phyloP scores from a whole-genome alignment of 2,329 filamentous ascomycete genomes.

The Metarhizium humberi region DNA sequence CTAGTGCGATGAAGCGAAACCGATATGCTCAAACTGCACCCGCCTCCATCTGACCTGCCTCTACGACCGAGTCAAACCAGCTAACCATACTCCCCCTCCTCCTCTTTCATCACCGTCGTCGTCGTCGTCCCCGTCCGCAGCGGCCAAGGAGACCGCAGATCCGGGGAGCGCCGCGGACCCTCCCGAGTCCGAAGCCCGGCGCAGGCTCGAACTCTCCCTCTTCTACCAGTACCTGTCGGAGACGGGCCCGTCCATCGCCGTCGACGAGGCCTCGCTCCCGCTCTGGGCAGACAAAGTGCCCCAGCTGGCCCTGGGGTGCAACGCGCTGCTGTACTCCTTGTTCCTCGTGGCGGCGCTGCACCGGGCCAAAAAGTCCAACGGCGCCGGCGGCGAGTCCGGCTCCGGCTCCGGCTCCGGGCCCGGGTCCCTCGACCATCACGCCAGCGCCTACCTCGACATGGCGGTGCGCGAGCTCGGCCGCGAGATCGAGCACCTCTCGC shows the following conservation, averaged over 20 bases:
- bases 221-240: slow-evolving; percentile 12
- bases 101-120: neutral
- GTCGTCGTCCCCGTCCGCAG: neutral
- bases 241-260: slow-evolving; percentile 8
- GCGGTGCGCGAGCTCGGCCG: slow-evolving; percentile 10
- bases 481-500: slow-evolving; percentile 9
- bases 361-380: slow-evolving; percentile 3
- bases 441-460: slow-evolving; percentile 10
- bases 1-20: slow-evolving; percentile 14
- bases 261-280: slow-evolving; percentile 7
- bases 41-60: slow-evolving; percentile 10
- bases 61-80: slow-evolving; percentile 9
- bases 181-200: slow-evolving; percentile 11
- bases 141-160: neutral
- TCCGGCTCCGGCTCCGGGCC: too few relatives aligned
- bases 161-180: neutral
- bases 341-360: slow-evolving; percentile 12
- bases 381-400: neutral
- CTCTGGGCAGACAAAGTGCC: slow-evolving; percentile 7
- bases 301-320: slow-evolving; percentile 9
- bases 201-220: slow-evolving; percentile 12
- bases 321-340: slow-evolving; percentile 12
- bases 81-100: neutral
- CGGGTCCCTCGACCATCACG: slow-evolving; percentile 1
- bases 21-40: slow-evolving; percentile 13